These are phyloP conservation scores for Entelexis sorbosivorans DNA, from an alignment of 1,139 yeast species.

Conservation along the genomic window DNA sequence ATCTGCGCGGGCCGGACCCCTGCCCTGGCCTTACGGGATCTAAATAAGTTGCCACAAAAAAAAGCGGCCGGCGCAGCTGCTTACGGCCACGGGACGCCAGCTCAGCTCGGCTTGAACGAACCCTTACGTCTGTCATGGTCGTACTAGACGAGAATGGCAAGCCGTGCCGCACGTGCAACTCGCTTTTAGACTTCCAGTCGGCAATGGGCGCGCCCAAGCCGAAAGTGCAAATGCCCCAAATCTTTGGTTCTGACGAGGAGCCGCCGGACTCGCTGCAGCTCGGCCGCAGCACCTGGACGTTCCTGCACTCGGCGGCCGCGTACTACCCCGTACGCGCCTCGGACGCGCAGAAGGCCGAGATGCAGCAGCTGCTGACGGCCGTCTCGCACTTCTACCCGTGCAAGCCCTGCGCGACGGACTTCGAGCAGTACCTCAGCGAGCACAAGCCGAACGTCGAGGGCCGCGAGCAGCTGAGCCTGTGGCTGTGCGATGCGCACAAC, in stretches of 20 bases:
- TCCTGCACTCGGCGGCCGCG: conserved; percentile 84
- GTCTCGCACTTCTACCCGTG: conserved; percentile 87
- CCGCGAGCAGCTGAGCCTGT: conserved; percentile 71
- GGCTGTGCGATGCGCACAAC: conserved; percentile 95
- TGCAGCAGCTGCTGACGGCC: conserved; percentile 55
- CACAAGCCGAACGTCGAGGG: conserved; percentile 57
- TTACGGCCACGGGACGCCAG: too few species aligned
- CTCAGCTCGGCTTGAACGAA: background rate
- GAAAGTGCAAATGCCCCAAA: conserved; percentile 21
- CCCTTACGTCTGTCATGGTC: conserved; percentile 35
- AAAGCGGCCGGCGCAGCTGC: background rate
- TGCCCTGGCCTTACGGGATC: background rate
- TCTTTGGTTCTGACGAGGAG: conserved; percentile 34
- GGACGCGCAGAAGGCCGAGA: conserved; percentile 51
- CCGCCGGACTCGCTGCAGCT: conserved; percentile 81
- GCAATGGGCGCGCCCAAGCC: conserved; percentile 22
- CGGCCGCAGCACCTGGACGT: conserved; percentile 88
- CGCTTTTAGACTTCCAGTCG: conserved; percentile 57
- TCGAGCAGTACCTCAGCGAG: conserved; percentile 47
- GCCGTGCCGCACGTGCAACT: conserved; percentile 86
- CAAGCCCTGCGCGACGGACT: conserved; percentile 86
- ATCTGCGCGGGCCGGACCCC: conserved; percentile 1
- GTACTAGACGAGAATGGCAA: conserved; percentile 79
- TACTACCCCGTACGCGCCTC: conserved; percentile 67
- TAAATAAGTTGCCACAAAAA: conserved; percentile 1